A percentile compares a stretch with the other conserved stretches of the same genome.
These are phyloP conservation scores for Meyerozyma sp. DNA, from an alignment of 1,139 yeast genomes.

Conservation along the genomic window DNA sequence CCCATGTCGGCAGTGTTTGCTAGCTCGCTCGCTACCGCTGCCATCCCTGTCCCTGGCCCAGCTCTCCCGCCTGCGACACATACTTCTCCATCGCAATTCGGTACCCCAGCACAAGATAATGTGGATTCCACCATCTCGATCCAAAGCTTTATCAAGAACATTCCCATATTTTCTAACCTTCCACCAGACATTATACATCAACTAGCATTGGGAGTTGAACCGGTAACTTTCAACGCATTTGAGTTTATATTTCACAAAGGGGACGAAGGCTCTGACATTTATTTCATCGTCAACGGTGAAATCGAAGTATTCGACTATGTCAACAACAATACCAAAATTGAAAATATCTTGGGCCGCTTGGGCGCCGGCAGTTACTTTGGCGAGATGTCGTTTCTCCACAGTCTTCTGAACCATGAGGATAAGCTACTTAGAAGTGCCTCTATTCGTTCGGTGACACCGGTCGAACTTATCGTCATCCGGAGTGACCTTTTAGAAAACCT, in stretches of 20 bases:
- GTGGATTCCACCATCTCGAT: slow-evolving; percentile 52
- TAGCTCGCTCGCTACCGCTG: slow-evolving; percentile 12
- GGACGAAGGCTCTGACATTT: slow-evolving; percentile 57
- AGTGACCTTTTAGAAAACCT: slow-evolving; percentile 47
- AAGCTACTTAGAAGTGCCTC: slow-evolving; percentile 48
- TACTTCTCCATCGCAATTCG: slow-evolving; percentile 8
- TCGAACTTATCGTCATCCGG: slow-evolving; percentile 56
- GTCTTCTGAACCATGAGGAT: slow-evolving; percentile 29
- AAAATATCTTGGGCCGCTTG: slow-evolving; percentile 50
- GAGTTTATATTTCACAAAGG: slow-evolving; percentile 58
- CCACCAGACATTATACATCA: slow-evolving; percentile 57
- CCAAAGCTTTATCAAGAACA: slow-evolving; percentile 50
- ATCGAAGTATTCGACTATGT: slow-evolving; percentile 58
- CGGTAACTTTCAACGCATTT: slow-evolving; percentile 47
- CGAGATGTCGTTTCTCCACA: slow-evolving; percentile 63
- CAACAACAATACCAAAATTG: slow-evolving; percentile 13
- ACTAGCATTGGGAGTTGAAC: slow-evolving; percentile 59
- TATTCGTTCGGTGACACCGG: slow-evolving; percentile 54
- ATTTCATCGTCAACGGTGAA: slow-evolving; percentile 61
- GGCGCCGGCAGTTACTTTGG: slow-evolving; percentile 68
- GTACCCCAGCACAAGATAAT: slow-evolving; percentile 15
- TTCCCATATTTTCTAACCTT: slow-evolving; percentile 54
- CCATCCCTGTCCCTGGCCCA: slow-evolving; percentile 13
- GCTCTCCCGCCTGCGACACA: slow-evolving; percentile 12
- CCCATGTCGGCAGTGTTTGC: slow-evolving; percentile 4